Evolutionary conservation across 2,329 filamentous ascomycete genomes (phyloP).

Genomic region (Cryphonectria parasitica): DNA sequence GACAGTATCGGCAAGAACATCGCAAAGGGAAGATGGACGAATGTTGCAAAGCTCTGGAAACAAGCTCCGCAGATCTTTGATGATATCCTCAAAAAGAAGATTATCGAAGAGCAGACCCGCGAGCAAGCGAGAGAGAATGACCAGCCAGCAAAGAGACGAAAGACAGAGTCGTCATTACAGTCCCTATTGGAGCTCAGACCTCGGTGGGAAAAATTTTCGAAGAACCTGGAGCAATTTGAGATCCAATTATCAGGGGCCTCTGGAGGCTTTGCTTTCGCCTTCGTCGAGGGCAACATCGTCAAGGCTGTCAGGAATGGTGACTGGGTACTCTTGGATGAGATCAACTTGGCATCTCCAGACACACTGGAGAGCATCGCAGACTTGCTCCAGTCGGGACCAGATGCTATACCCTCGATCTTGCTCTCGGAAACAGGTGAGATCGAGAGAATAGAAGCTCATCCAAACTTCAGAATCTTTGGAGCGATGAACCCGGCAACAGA

Average conservation of each 20-base stretch:
- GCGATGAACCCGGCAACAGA: conserved; percentile 99
- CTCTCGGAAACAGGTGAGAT: conserved; percentile 93
- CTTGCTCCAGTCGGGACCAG: conserved; percentile 74
- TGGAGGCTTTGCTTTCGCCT: conserved; percentile 87
- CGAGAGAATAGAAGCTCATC: conserved; percentile 85
- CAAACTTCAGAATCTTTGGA: conserved; percentile 93
- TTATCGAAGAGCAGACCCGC: conserved; percentile 50
- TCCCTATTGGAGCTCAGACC: conserved; percentile 60
- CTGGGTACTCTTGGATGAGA: conserved; percentile 96
- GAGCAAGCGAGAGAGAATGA: conserved; percentile 48
- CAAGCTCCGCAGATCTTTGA: conserved; percentile 89
- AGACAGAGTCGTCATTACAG: conserved; percentile 61
- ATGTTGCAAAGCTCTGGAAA: conserved; percentile 82
- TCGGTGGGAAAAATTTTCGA: conserved; percentile 81
- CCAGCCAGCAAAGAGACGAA: conserved; percentile 71
- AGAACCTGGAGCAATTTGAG: conserved; percentile 77
- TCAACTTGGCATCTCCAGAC: conserved; percentile 93
- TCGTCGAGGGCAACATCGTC: conserved; percentile 93
- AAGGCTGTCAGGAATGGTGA: conserved; percentile 95
- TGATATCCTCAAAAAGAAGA: conserved; percentile 63
- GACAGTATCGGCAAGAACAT: conserved; percentile 79
- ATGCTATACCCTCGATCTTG: conserved; percentile 77
- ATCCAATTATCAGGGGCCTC: conserved; percentile 74
- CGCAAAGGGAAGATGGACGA: conserved; percentile 83
- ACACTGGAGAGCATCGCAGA: conserved; percentile 93